Evolutionary conservation across 345 rosid species (phyloP).

Genomic region (Angophora floribunda): DNA sequence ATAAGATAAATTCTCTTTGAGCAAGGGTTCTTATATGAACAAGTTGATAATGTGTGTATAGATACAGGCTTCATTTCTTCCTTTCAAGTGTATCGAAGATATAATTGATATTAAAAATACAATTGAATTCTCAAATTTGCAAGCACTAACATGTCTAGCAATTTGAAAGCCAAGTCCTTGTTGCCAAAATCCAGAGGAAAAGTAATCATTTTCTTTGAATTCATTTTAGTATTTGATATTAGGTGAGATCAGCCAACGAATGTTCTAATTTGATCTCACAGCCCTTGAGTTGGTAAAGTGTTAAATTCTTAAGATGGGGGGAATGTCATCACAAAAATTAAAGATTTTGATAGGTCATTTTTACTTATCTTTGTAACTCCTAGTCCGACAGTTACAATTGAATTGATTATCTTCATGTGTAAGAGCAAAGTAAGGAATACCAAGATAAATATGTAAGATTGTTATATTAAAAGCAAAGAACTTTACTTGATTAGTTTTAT

Average conservation of each 20-base stretch:
- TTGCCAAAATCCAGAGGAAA: not conserved
- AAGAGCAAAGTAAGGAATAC: too few species aligned
- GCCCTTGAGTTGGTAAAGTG: rapidly evolving
- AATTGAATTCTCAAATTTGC: not conserved
- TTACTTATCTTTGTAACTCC: not conserved
- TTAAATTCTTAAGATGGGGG: not conserved
- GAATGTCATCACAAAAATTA: not conserved
- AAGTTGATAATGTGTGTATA: not conserved
- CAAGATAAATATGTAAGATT: not conserved
- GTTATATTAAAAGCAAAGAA: not conserved
- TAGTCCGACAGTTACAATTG: not conserved
- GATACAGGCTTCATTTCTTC: not conserved
- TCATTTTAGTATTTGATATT: not conserved
- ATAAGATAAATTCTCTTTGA: not conserved
- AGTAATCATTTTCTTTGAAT: not conserved
- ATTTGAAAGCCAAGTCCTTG: not conserved
- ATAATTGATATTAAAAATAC: too few species aligned
- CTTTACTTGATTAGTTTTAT: not conserved
- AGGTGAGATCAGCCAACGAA: rapidly evolving
- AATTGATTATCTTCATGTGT: not conserved
- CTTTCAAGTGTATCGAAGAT: not conserved
- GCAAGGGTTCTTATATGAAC: not conserved
- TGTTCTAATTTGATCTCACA: not conserved
- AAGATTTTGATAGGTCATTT: not conserved
- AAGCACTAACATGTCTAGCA: not conserved